phyloP scores from a whole-genome alignment of 352 stramenopile genomes.

The Phytopythium oedochilum region DNA sequence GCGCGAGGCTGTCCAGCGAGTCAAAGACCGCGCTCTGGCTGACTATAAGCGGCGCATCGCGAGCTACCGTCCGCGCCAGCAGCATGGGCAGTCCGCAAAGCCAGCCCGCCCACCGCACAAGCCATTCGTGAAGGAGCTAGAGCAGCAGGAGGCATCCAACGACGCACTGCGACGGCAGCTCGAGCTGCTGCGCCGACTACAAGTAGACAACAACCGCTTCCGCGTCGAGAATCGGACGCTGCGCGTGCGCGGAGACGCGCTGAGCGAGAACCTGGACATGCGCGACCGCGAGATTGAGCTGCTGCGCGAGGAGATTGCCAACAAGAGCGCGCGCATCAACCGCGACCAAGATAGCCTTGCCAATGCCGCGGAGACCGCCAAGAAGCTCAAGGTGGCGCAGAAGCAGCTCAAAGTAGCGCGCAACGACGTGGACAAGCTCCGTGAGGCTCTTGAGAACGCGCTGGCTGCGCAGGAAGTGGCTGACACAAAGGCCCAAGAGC shows the following conservation, averaged over 20 bases:
- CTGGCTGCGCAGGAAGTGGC: conserved; percentile 26
- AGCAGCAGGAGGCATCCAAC: conserved; percentile 58
- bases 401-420: conserved; percentile 31
- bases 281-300: conserved; percentile 46
- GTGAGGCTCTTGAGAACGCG: conserved; percentile 29
- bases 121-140: conserved; percentile 22
- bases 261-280: conserved; percentile 35
- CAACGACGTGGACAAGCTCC: conserved; percentile 30
- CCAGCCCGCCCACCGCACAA: not conserved
- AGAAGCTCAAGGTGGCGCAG: conserved; percentile 42
- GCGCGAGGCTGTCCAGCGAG: conserved; percentile 19
- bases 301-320: conserved; percentile 33
- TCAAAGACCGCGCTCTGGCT: conserved; percentile 31
- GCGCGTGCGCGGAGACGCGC: conserved; percentile 35
- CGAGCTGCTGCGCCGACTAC: conserved; percentile 58
- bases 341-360: conserved; percentile 32
- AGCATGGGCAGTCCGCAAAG: not conserved
- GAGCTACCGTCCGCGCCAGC: not conserved
- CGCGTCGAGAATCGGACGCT: conserved; percentile 41
- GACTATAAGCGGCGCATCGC: conserved; percentile 23
- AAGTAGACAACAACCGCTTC: conserved; percentile 73
- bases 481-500: conserved; percentile 23
- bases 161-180: conserved; percentile 62
- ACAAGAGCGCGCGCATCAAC: conserved; percentile 23
- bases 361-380: conserved; percentile 22